A percentile compares a stretch with the other conserved stretches of the same genome.
Evolutionary conservation across 495 filamentous ascomycete species (phyloP).

Genomic region (Penicillium arizonense): DNA sequence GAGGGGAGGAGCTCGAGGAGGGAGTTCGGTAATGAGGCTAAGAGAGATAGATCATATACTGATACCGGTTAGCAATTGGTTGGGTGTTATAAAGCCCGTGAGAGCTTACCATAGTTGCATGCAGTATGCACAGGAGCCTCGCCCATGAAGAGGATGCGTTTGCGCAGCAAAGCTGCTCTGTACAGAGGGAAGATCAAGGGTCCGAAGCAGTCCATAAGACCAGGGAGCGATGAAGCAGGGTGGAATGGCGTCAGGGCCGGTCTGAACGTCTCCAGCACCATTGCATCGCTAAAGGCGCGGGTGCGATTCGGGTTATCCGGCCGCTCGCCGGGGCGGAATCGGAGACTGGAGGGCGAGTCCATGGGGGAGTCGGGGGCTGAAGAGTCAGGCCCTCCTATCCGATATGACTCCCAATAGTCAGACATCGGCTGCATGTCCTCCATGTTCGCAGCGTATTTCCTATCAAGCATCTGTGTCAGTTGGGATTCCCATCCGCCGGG

Average conservation of each 20-base stretch:
- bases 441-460: constrained; percentile 35
- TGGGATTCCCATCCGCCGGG: constrained; percentile 1
- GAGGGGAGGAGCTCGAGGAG: constrained; percentile 58
- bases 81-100: background rate
- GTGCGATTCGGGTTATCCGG: constrained; percentile 25
- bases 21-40: constrained; percentile 72
- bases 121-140: constrained; percentile 79
- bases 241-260: constrained; percentile 76
- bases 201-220: constrained; percentile 78
- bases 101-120: constrained; percentile 78
- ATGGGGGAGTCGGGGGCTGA: constrained; percentile 40
- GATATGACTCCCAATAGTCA: constrained; percentile 74
- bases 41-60: constrained; percentile 93
- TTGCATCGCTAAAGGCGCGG: constrained; percentile 45
- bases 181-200: constrained; percentile 89
- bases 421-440: constrained; percentile 61
- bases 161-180: constrained; percentile 82
- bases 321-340: constrained; percentile 39
- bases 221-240: constrained; percentile 77
- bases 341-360: constrained; percentile 56
- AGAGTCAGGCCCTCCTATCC: constrained; percentile 47
- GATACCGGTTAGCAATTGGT: constrained; percentile 8
- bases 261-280: constrained; percentile 59
- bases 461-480: constrained; percentile 13
- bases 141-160: constrained; percentile 80